Percentiles rank a stretch among this genome's conserved stretches.
These are phyloP conservation scores for Exophiala aquamarina DNA, from an alignment of 2,329 filamentous ascomycete species.

Conservation along the genomic window DNA sequence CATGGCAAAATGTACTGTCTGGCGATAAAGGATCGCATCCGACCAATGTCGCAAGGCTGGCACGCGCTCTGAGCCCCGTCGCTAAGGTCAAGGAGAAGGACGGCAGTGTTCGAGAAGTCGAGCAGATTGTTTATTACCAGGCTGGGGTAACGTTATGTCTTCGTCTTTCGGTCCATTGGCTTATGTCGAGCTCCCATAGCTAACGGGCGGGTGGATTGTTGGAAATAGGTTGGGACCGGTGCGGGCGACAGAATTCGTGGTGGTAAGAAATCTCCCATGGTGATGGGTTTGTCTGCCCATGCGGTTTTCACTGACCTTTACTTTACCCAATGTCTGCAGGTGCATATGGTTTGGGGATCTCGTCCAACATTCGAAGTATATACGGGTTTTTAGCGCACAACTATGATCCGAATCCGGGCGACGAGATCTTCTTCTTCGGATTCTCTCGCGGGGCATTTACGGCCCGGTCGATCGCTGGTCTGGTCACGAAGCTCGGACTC, in stretches of 20 bases:
- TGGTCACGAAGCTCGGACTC: conserved; percentile 48
- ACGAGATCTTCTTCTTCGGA: conserved; percentile 51
- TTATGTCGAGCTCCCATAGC: no score
- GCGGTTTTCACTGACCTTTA: neutral
- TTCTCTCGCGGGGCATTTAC: conserved; percentile 51
- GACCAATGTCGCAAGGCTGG: conserved; percentile 33
- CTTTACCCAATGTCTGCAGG: no score
- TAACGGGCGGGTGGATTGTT: no score
- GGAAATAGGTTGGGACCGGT: conserved; percentile 31
- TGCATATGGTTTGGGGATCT: conserved; percentile 22
- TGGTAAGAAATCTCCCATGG: conserved; percentile 10
- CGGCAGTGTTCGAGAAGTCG: conserved; percentile 25
- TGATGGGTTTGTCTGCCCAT: no score
- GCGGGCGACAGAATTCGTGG: conserved; percentile 23
- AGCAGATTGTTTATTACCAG: conserved; percentile 42
- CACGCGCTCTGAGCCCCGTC: conserved; percentile 29
- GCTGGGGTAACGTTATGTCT: conserved; percentile 33
- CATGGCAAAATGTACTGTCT: conserved; percentile 32
- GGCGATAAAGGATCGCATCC: conserved; percentile 29
- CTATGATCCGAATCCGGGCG: conserved; percentile 39
- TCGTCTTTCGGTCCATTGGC: no score
- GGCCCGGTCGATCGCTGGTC: conserved; percentile 45
- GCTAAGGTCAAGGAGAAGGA: conserved; percentile 27
- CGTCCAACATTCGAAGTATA: conserved; percentile 21
- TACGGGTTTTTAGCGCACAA: conserved; percentile 35